Evolutionary conservation across 768 basidiomycete genomes (phyloP).

Genomic region (Roridomyces roridus): DNA sequence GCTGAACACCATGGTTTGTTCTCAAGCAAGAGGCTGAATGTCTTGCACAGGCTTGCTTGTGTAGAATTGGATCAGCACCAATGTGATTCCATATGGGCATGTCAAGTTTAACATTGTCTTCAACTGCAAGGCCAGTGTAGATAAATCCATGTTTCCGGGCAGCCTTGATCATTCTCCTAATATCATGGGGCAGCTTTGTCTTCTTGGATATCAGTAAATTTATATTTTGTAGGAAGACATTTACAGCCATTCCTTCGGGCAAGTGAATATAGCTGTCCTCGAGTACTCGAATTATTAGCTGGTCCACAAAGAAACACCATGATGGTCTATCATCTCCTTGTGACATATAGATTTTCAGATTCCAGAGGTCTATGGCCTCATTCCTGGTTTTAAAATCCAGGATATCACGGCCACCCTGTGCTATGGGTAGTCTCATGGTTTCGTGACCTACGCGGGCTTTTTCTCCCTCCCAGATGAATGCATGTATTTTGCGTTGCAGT

Average conservation of each 20-base stretch:
- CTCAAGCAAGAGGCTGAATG: neutral
- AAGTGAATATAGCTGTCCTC: conserved; percentile 7
- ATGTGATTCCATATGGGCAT: conserved; percentile 5
- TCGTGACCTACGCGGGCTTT: conserved; percentile 6
- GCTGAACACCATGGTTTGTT: neutral
- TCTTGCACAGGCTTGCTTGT: neutral
- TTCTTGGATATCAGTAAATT: neutral
- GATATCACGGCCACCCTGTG: neutral
- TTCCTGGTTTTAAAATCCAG: neutral
- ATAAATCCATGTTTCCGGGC: neutral
- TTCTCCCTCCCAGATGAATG: conserved; percentile 16
- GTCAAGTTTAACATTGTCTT: neutral
- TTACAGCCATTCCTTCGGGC: neutral
- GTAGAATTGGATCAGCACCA: neutral
- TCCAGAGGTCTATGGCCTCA: conserved; percentile 11
- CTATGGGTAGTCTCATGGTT: neutral
- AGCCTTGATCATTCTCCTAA: neutral
- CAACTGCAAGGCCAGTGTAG: neutral
- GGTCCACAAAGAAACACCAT: conserved; percentile 11
- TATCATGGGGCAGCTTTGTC: neutral
- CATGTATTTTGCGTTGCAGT: neutral
- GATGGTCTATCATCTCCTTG: neutral
- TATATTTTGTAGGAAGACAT: conserved; percentile 2
- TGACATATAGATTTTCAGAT: neutral
- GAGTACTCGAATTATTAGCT: neutral